Conservation (phyloP, 2,329 filamentous ascomycete species). For the Alternaria sp. region DNA sequence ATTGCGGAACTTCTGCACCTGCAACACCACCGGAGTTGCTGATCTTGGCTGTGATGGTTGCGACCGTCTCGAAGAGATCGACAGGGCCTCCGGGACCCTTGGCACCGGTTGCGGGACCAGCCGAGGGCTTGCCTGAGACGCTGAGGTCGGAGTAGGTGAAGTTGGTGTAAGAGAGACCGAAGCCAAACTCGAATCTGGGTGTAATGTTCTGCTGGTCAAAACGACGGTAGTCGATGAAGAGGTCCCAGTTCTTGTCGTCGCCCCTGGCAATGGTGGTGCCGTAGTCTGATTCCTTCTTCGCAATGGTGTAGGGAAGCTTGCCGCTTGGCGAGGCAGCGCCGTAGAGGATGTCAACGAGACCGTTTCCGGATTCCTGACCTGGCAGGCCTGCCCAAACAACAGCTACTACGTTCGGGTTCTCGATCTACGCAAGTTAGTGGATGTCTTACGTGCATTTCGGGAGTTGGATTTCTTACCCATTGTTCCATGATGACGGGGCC, state of each 20-base stretch:
- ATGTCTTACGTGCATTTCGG: not conserved
- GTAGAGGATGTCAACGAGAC: constrained; percentile 55
- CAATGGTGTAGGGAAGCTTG: constrained; percentile 62
- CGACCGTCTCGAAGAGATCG: constrained; percentile 45
- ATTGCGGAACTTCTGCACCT: constrained; percentile 49
- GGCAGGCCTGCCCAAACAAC: constrained; percentile 51
- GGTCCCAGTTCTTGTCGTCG: constrained; percentile 45
- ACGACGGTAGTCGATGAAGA: constrained; percentile 55
- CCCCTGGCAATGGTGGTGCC: constrained; percentile 31
- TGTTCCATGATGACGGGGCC: constrained; percentile 47
- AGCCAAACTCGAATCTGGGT: constrained; percentile 55
- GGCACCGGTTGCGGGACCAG: constrained; percentile 33
- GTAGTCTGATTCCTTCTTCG: constrained; percentile 43
- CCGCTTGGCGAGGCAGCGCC: constrained; percentile 56
- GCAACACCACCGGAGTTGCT: constrained; percentile 44
- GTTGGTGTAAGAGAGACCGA: constrained; percentile 52
- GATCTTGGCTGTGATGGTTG: constrained; percentile 44
- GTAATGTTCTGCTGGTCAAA: constrained; percentile 52
- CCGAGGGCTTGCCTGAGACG: constrained; percentile 27
- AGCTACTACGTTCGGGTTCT: constrained; percentile 47
- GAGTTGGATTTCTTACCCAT: constrained; percentile 13
- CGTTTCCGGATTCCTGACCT: constrained; percentile 52
- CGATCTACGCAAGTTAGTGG: constrained; percentile 20
- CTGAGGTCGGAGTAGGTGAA: constrained; percentile 50
- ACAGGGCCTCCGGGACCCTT: constrained; percentile 36